Evolutionary conservation across 2,329 filamentous ascomycete genomes (phyloP).

Genomic region (Pyrenochaeta sp.): DNA sequence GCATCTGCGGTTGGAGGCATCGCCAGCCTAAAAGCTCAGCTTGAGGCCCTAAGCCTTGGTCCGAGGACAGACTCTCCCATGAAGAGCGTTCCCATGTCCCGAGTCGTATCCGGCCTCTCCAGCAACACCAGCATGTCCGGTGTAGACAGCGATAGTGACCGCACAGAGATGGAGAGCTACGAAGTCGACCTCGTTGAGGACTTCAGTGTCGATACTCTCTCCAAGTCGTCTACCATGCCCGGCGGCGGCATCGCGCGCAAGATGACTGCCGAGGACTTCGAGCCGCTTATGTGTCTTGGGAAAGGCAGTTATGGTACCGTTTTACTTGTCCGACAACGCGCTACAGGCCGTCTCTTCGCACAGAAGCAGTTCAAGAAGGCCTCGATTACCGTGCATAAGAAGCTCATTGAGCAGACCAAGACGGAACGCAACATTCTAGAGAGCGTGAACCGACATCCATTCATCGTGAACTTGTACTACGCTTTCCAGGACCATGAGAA

Average conservation of each 20-base stretch:
- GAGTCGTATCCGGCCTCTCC: constrained; percentile 54
- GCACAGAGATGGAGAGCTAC: constrained; percentile 81
- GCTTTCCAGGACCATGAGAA: constrained; percentile 98
- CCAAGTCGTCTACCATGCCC: constrained; percentile 45
- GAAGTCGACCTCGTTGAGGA: constrained; percentile 86
- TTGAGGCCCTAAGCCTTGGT: constrained; percentile 77
- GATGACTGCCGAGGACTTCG: constrained; percentile 91
- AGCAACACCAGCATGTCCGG: constrained; percentile 66
- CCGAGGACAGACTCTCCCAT: constrained; percentile 65
- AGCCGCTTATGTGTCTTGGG: constrained; percentile 87
- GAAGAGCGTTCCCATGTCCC: constrained; percentile 49
- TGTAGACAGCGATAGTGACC: constrained; percentile 69
- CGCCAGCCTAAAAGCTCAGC: constrained; percentile 79
- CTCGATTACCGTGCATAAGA: constrained; percentile 92
- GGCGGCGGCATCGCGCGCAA: constrained; percentile 71
- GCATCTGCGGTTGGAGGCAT: constrained; percentile 71
- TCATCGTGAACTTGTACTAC: constrained; percentile 97
- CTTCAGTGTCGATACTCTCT: constrained; percentile 71
- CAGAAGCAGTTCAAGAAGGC: constrained; percentile 99
- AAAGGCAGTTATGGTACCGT: constrained; percentile 98
- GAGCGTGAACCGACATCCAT: constrained; percentile 94
- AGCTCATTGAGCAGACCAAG: constrained; percentile 95
- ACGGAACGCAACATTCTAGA: constrained; percentile 95
- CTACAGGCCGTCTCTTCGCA: constrained; percentile 88
- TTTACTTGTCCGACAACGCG: constrained; percentile 86